Evolutionary conservation across 305 asterid genomes (phyloP), one percentile per base, ranked within the genome.

Genomic region (Nicotiana rustica): DNA sequence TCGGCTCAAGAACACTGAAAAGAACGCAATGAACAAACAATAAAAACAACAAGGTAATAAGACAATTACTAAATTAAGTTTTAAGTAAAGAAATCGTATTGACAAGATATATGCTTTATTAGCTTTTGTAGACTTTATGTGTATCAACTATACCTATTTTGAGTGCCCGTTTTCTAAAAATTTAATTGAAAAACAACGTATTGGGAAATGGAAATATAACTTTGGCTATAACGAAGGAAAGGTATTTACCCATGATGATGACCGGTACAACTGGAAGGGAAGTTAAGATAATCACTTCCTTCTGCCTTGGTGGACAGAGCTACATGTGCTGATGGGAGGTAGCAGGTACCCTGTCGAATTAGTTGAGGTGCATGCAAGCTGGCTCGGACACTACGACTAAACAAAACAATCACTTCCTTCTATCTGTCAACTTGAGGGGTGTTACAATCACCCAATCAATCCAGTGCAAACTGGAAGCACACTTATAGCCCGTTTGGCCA

Each of bases 181-280:
- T n/a, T 44, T 49, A 10, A 25, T 52, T 6, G 1, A 25, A 75
- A 75, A 15, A 75, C 29, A 73, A 4, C 25, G 15, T 25, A 41
- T 75, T 62, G 25, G 65, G 44, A 25, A 25, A 25, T 25, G 25
- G 25, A 25, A 13, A 25, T 49, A 41, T 41, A 73, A 49, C 64
- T 49, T 49, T 18, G 33, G 44, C 64, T 25, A 10, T 25, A 15
- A 33, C 19, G 17, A 69, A 4, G 61, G 38, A 36, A 47, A 14
- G 41, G 61, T 47, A 25, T 71, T 71, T 75, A 52, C 52, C 65
- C 65, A n/a, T 14, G 64, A 75, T 52, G 25, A 75, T 13, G 38
- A 71, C 61, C 6, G 18, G 35, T 71, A 5, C 56, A 57, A 52
- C 9, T 17, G 44, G 64, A 52, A 52, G 64, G 25, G 79, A 75